Evolutionary conservation across 352 stramenopile species (phyloP).

Genomic region (Globisporangium parvum): DNA sequence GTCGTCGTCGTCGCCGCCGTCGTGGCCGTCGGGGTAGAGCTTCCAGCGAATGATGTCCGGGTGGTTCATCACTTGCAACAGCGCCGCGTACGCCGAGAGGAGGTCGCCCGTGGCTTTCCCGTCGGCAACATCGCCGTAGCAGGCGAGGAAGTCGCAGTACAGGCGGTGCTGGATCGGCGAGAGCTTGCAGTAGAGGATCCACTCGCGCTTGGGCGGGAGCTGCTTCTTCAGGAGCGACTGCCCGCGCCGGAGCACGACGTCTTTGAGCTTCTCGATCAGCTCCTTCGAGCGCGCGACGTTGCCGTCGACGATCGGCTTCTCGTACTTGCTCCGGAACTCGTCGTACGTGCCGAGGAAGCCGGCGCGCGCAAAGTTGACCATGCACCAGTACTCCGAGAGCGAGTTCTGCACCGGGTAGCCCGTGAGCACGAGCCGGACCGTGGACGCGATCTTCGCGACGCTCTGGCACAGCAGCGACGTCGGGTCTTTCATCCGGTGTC

Average conservation of each 20-base stretch:
- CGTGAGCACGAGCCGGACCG: constrained; percentile 86
- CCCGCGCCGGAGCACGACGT: constrained; percentile 69
- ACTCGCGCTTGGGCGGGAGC: constrained; percentile 79
- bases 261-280: constrained; percentile 55
- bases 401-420: constrained; percentile 96
- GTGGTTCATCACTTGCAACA: constrained; percentile 87
- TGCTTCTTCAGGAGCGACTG: constrained; percentile 58
- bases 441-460: constrained; percentile 68
- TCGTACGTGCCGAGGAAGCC: constrained; percentile 71
- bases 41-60: constrained; percentile 82
- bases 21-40: constrained; percentile 31
- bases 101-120: constrained; percentile 48
- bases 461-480: constrained; percentile 81
- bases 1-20: constrained; percentile 31
- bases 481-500: constrained; percentile 83
- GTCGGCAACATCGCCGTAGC: constrained; percentile 28
- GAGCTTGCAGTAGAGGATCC: constrained; percentile 84
- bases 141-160: constrained; percentile 75
- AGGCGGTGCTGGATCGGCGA: constrained; percentile 71
- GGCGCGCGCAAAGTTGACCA: constrained; percentile 86
- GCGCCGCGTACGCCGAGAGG: constrained; percentile 67
- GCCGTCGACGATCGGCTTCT: constrained; percentile 78
- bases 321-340: constrained; percentile 68
- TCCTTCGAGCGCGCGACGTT: constrained; percentile 47
- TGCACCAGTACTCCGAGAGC: constrained; percentile 89